Conservation (phyloP, 2,329 filamentous ascomycete genomes). For the Fusarium hainanense region DNA sequence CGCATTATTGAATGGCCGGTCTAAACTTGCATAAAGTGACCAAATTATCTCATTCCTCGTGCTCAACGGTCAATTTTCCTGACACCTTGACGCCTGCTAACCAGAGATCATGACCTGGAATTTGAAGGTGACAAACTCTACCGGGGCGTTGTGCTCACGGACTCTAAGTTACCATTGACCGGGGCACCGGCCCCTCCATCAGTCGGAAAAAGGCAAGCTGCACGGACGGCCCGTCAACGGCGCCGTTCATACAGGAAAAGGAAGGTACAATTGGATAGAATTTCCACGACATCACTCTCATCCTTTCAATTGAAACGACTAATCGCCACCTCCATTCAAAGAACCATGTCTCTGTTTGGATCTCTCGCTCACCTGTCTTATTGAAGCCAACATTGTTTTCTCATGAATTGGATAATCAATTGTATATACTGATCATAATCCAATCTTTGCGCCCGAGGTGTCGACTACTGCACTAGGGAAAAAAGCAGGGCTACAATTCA, state of each 20-base stretch:
- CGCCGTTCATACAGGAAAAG: constrained; percentile 6
- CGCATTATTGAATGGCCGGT: neutral
- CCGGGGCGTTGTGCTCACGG: neutral
- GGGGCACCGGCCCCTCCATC: constrained; percentile 36
- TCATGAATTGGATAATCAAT: neutral
- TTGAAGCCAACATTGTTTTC: neutral
- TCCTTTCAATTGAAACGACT: constrained; percentile 19
- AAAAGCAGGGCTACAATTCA: constrained; percentile 26
- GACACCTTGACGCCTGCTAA: neutral
- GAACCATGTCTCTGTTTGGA: neutral
- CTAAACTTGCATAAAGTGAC: neutral
- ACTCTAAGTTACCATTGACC: constrained; percentile 19
- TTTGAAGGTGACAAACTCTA: neutral
- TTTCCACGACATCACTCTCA: constrained; percentile 31
- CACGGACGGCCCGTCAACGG: constrained; percentile 22
- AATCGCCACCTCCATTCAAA: constrained; percentile 26
- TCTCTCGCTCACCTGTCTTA: neutral
- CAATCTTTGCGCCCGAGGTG: constrained; percentile 11
- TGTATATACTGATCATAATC: neutral
- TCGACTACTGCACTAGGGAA: constrained; percentile 1
- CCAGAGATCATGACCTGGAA: neutral
- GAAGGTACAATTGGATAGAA: constrained; percentile 1
- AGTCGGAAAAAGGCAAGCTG: constrained; percentile 31
- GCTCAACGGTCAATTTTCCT: neutral
- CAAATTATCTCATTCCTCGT: neutral